Percentiles rank a stretch among this genome's conserved stretches.
Conservation (phyloP, 495 filamentous ascomycete species). For the Penicillium alfredii region DNA sequence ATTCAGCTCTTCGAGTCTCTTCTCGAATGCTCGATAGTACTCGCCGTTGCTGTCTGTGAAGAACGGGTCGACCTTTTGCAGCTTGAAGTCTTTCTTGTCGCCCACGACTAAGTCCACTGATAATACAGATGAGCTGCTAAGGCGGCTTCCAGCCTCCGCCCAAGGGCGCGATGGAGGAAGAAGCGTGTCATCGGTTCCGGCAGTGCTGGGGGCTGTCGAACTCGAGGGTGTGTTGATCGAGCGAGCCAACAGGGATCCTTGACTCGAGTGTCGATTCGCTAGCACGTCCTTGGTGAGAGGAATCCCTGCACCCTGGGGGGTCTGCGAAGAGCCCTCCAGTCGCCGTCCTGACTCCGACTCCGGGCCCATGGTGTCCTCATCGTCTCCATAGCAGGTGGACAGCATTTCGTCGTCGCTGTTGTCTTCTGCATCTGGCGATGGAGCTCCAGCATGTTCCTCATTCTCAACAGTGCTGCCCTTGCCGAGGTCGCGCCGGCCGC, state of each 20-base stretch:
- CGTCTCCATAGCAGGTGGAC: slow-evolving; percentile 38
- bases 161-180: slow-evolving; percentile 29
- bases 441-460: slow-evolving; percentile 25
- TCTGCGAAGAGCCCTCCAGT: slow-evolving; percentile 14
- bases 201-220: slow-evolving; percentile 29
- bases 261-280: slow-evolving; percentile 24
- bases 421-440: slow-evolving; percentile 29
- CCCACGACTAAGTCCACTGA: slow-evolving; percentile 53
- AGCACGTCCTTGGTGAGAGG: slow-evolving; percentile 17
- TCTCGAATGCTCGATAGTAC: slow-evolving; percentile 55
- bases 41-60: slow-evolving; percentile 64
- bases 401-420: slow-evolving; percentile 43
- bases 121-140: slow-evolving; percentile 42
- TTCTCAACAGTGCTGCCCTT: slow-evolving; percentile 23
- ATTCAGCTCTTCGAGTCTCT: slow-evolving; percentile 52
- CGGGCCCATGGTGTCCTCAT: slow-evolving; percentile 35
- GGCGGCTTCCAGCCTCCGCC: slow-evolving; percentile 31
- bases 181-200: slow-evolving; percentile 37
- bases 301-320: slow-evolving; percentile 5
- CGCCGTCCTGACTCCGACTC: slow-evolving; percentile 31
- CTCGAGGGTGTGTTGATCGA: slow-evolving; percentile 15
- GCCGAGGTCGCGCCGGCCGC: slow-evolving; percentile 26
- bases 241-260: slow-evolving; percentile 22
- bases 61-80: slow-evolving; percentile 65
- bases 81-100: slow-evolving; percentile 56